These are phyloP conservation scores for Backusella australiensis DNA, from an alignment of 192 early-diverging fungal genomes.

Conservation along the genomic window DNA sequence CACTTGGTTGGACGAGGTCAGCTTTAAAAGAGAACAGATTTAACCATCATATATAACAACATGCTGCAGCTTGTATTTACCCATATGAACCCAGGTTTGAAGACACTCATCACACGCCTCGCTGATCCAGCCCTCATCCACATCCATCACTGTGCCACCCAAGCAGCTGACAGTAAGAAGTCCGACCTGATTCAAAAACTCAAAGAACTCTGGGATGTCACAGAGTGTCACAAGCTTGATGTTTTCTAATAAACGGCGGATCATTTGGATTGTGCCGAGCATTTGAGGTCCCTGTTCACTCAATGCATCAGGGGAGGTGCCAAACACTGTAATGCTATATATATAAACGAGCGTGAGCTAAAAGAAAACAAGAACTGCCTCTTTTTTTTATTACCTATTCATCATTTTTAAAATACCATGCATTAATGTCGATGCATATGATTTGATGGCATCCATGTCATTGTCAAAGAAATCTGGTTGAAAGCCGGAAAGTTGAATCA, in stretches of 20 bases:
- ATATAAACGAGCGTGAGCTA: too few relatives aligned
- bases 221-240: conserved; percentile 47
- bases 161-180: conserved; percentile 55
- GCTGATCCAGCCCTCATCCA: conserved; percentile 50
- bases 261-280: conserved; percentile 52
- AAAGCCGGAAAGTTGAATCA: conserved; percentile 62
- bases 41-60: not conserved
- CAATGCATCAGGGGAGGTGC: conserved; percentile 23
- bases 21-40: not conserved
- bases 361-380: too few relatives aligned
- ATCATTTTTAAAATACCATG: conserved; percentile 50
- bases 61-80: conserved; percentile 20
- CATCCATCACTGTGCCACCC: conserved; percentile 28
- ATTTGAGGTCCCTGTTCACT: conserved; percentile 43
- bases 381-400: conserved; percentile 42
- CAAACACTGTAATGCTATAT: conserved; percentile 21
- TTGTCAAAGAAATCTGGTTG: conserved; percentile 53
- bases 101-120: conserved; percentile 64
- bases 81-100: conserved; percentile 58
- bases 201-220: conserved; percentile 49
- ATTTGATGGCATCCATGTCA: conserved; percentile 38
- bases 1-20: conserved; percentile 15
- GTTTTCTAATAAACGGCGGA: conserved; percentile 53
- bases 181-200: conserved; percentile 57
- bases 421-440: conserved; percentile 55